phyloP scores from a whole-genome alignment of 768 basidiomycete species.

The Calocybe indica region DNA sequence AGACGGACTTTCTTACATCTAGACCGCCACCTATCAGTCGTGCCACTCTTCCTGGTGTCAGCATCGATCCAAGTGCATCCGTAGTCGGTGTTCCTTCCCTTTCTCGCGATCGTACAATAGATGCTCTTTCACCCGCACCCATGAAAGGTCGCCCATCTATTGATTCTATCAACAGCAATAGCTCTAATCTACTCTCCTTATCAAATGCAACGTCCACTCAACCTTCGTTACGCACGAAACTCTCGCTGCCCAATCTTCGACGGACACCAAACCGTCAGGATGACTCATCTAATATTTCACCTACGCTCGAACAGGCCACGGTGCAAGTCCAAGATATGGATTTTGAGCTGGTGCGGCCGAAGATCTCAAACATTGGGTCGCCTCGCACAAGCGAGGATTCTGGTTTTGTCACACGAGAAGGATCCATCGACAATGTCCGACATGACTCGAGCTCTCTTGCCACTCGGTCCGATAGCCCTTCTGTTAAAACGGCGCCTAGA shows the following conservation, averaged over 20 bases:
- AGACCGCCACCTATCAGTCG: no score
- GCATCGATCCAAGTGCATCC: no score
- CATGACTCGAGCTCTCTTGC: slow-evolving; percentile 16
- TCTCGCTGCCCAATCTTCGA: slow-evolving; percentile 64
- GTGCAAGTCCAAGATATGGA: slow-evolving; percentile 79
- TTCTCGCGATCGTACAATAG: no score
- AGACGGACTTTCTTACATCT: no score
- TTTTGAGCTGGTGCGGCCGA: slow-evolving; percentile 71
- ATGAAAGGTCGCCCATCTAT: no score
- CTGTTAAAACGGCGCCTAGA: slow-evolving; percentile 19
- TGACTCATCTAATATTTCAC: slow-evolving; percentile 20
- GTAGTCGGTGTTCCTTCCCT: no score
- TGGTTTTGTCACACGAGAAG: slow-evolving; percentile 26
- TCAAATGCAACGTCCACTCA: neutral
- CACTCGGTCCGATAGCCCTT: slow-evolving; percentile 34
- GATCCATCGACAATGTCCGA: slow-evolving; percentile 24
- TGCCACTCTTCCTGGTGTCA: no score
- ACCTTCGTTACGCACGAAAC: slow-evolving; percentile 47
- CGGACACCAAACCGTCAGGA: slow-evolving; percentile 34
- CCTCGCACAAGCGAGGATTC: slow-evolving; percentile 54
- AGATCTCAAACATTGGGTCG: slow-evolving; percentile 32
- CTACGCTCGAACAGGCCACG: slow-evolving; percentile 38
- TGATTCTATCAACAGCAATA: no score
- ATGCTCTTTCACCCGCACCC: no score
- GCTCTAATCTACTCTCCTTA: no score